These are phyloP conservation scores for Gillenia trifoliata DNA, from an alignment of 306 rosid species.

Conservation along the genomic window DNA sequence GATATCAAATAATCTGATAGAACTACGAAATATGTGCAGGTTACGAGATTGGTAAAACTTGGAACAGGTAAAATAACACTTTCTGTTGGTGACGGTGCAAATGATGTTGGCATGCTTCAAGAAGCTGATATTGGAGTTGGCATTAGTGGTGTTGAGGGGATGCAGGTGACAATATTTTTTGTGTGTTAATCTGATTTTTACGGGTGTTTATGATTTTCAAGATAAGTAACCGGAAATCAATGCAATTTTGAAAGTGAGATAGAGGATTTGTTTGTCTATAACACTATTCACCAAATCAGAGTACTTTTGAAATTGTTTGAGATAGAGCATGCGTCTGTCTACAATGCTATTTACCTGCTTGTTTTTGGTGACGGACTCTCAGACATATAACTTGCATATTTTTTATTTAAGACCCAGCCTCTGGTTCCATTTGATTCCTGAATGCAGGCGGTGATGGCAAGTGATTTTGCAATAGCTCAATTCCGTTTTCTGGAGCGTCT, in stretches of 20 bases:
- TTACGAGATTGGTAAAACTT: slow-evolving; percentile 66
- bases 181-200: not conserved
- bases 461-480: slow-evolving; percentile 81
- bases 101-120: slow-evolving; percentile 94
- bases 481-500: slow-evolving; percentile 78
- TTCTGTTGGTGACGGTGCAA: slow-evolving; percentile 91
- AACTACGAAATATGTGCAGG: slow-evolving; percentile 41
- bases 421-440: slow-evolving; percentile 14
- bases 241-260: no score
- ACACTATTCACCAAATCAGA: no score
- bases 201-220: not conserved
- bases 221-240: not conserved
- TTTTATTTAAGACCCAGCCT: not conserved
- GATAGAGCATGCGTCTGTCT: not conserved
- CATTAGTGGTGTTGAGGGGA: slow-evolving; percentile 88
- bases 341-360: not conserved
- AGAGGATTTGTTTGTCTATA: no score
- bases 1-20: slow-evolving; percentile 20
- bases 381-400: not conserved
- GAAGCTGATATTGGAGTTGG: slow-evolving; percentile 97
- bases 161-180: slow-evolving; percentile 58
- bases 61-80: slow-evolving; percentile 67
- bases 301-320: no score
- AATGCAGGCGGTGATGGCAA: slow-evolving; percentile 88
- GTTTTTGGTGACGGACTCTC: not conserved